These are phyloP conservation scores for Akanthomyces lecanii DNA, from an alignment of 2,329 filamentous ascomycete genomes.

Conservation along the genomic window DNA sequence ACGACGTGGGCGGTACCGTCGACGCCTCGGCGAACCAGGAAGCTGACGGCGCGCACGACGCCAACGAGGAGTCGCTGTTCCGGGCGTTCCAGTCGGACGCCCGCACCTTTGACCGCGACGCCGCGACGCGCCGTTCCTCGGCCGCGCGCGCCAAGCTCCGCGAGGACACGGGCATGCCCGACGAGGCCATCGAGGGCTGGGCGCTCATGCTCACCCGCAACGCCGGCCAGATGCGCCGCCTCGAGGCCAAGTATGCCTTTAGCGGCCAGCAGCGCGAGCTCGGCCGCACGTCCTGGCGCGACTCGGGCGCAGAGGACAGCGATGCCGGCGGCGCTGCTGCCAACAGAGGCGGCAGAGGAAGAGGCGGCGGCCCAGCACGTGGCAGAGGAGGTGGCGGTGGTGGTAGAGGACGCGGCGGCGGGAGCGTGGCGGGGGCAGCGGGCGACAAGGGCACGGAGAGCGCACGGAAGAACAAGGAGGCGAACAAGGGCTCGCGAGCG, in stretches of 20 bases:
- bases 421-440: constrained; percentile 59
- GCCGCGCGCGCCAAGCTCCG: constrained; percentile 60
- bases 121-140: constrained; percentile 59
- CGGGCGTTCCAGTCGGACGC: constrained; percentile 62
- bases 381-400: constrained; percentile 39
- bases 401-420: constrained; percentile 46
- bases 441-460: constrained; percentile 68
- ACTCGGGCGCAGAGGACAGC: constrained; percentile 54
- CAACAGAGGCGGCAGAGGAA: constrained; percentile 40
- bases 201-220: constrained; percentile 77
- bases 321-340: constrained; percentile 42
- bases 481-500: constrained; percentile 73
- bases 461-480: constrained; percentile 73
- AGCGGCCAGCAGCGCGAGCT: constrained; percentile 63
- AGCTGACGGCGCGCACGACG: constrained; percentile 43
- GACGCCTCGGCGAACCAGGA: constrained; percentile 59
- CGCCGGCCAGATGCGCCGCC: constrained; percentile 58
- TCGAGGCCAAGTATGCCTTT: constrained; percentile 70
- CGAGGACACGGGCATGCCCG: constrained; percentile 79
- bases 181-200: constrained; percentile 94
- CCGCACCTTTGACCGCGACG: constrained; percentile 66
- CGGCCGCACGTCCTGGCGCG: constrained; percentile 61
- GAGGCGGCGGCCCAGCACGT: constrained; percentile 41
- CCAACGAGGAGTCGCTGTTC: constrained; percentile 70
- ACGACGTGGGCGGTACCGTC: constrained; percentile 85